Conservation (phyloP, 306 rosid species). For the Rubus parviflorus region DNA sequence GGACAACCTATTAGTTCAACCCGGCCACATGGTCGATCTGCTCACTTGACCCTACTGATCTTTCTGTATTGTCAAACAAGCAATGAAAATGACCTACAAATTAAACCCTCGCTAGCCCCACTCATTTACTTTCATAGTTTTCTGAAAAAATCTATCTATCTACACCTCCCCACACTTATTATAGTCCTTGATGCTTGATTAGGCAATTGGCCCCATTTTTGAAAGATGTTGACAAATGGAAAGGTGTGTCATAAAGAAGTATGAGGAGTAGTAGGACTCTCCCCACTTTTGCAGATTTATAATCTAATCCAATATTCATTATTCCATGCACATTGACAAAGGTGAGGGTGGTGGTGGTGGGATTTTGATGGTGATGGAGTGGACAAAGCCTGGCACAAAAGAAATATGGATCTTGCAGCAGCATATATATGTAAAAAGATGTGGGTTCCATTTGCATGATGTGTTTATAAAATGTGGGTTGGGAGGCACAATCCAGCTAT, state of each 20-base stretch:
- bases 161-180: not conserved
- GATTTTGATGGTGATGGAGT: conserved; percentile 31
- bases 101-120: conserved; percentile 11
- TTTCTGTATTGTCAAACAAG: conserved; percentile 11
- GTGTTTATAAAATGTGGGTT: conserved; percentile 1
- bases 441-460: conserved; percentile 8
- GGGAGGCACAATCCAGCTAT: conserved; percentile 11
- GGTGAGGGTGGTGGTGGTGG: conserved; percentile 4
- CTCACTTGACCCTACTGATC: conserved; percentile 1
- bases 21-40: conserved; percentile 24
- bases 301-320: conserved; percentile 14
- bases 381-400: conserved; percentile 31
- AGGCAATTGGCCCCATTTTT: conserved; percentile 21
- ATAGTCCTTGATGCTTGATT: conserved; percentile 19
- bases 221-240: conserved; percentile 18
- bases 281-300: conserved; percentile 23
- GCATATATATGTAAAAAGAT: not conserved
- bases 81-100: conserved; percentile 4
- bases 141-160: not conserved
- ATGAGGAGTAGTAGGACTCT: not conserved
- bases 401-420: conserved; percentile 20
- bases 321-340: conserved; percentile 18
- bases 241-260: conserved; percentile 18
- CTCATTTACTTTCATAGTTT: conserved; percentile 19
- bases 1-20: conserved; percentile 26